Evolutionary conservation across 2,329 filamentous ascomycete species (phyloP), one percentile per base, ranked within the genome.

Genomic region (Penicillium sp.): DNA sequence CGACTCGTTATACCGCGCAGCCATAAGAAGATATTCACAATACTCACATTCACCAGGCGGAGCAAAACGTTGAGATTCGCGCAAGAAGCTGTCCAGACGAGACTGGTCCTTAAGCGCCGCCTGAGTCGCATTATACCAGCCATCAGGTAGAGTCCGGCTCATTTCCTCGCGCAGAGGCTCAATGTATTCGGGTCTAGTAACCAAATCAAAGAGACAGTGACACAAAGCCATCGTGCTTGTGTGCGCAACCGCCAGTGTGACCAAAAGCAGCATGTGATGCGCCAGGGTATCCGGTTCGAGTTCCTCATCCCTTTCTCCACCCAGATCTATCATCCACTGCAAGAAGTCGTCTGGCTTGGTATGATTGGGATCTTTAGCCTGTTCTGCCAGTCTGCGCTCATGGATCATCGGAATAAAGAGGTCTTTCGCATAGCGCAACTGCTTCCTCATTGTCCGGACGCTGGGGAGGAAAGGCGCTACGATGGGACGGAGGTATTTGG

Each of bases 131-230:
- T 68, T 65, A 7, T 62, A 47, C 70, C 69, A 72, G 2, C 67
- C 67, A 38, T 62, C 37, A n/a, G 29, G 50, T 17, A 71, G 47
- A 2, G 63, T 69, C 3, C 52, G 50, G 1, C 70, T 62, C 5
- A 81, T 77, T 58, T 87, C 84, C 7, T 81, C 73, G 1, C 84
- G 78, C 0, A 86, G 67, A 10, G 79, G 76, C 3, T 78, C 71
- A 31, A 82, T 64, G 62, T 82, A 76, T 31, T 84, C 78, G 0
- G 82, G 83, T 33, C 75, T 69, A 2, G 77, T 71, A 0, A 80
- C 78, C 2, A 87, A 66, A 62, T 82, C 80, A 62, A 81, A 84
- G 21, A 86, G 74, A 54, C 77, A 54, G 76, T 84, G 69, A 6
- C 65, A 69, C 56, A 71, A 58, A 1, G 67, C 61, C 57, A 69